Evolutionary conservation across 2,329 filamentous ascomycete species (phyloP).

Genomic region (Fusarium sp.): DNA sequence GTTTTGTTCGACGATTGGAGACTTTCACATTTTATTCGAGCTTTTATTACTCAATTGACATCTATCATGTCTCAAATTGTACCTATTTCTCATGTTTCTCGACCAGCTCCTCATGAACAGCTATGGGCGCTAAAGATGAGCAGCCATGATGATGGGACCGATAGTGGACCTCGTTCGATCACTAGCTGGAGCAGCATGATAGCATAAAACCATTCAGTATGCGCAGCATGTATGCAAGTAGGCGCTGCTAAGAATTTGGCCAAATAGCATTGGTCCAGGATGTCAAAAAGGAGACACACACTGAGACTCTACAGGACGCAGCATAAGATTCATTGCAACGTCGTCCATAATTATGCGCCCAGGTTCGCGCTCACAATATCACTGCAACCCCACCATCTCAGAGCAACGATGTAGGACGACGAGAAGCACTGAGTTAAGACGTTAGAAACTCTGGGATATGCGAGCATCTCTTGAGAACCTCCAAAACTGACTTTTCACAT

Average conservation of each 20-base stretch:
- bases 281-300: neutral
- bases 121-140: constrained; percentile 27
- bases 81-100: neutral
- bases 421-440: constrained; percentile 2
- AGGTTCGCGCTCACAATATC: neutral
- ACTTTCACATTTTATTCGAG: too few relatives aligned
- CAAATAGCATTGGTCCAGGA: neutral
- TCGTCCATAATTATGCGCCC: neutral
- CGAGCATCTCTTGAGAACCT: neutral
- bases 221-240: constrained; percentile 15
- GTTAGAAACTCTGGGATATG: constrained; percentile 20
- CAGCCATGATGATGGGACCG: constrained; percentile 33
- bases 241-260: constrained; percentile 7
- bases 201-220: constrained; percentile 9
- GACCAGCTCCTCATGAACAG: constrained; percentile 7
- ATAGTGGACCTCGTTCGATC: constrained; percentile 31
- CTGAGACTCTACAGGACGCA: neutral
- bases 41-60: neutral
- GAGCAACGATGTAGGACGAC: constrained; percentile 12
- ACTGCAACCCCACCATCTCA: neutral
- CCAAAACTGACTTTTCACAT: constrained; percentile 8
- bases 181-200: constrained; percentile 14
- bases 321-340: neutral
- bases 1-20: neutral
- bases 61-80: constrained; percentile 5